These are phyloP conservation scores for Macrolepiota dolichaula DNA, from an alignment of 768 basidiomycete genomes.

Conservation along the genomic window DNA sequence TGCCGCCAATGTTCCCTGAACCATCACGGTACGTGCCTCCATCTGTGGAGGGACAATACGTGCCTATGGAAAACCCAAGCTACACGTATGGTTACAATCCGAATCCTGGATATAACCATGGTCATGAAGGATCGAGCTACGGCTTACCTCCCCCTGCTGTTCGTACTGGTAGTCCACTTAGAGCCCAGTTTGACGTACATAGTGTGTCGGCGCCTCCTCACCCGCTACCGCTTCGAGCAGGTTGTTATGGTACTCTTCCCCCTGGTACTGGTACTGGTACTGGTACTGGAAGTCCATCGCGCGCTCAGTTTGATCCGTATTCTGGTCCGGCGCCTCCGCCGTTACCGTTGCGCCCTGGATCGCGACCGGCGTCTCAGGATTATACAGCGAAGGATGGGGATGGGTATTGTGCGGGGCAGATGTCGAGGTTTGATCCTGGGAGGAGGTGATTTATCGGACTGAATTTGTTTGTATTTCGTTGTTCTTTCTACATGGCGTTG, in stretches of 20 bases:
- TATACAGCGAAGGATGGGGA: background rate
- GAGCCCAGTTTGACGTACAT: no score
- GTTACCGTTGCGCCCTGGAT: background rate
- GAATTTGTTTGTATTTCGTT: no score
- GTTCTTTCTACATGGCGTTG: no score
- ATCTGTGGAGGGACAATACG: background rate
- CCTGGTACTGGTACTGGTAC: no score
- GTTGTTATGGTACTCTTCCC: no score
- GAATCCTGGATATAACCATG: background rate
- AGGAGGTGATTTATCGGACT: background rate
- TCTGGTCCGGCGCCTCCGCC: background rate
- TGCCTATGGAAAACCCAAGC: background rate
- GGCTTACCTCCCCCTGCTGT: no score
- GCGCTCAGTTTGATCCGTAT: background rate
- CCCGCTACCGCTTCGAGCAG: no score
- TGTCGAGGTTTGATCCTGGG: slow-evolving; percentile 5
- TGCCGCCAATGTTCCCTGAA: background rate
- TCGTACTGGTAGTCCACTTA: no score
- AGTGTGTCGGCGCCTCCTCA: no score
- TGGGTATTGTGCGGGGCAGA: background rate
- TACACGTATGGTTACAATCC: background rate
- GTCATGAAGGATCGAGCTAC: no score
- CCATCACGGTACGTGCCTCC: background rate
- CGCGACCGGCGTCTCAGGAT: background rate
- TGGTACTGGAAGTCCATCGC: no score